These are phyloP conservation scores for Medicago ruthenica DNA, from an alignment of 306 rosid genomes.

Conservation along the genomic window DNA sequence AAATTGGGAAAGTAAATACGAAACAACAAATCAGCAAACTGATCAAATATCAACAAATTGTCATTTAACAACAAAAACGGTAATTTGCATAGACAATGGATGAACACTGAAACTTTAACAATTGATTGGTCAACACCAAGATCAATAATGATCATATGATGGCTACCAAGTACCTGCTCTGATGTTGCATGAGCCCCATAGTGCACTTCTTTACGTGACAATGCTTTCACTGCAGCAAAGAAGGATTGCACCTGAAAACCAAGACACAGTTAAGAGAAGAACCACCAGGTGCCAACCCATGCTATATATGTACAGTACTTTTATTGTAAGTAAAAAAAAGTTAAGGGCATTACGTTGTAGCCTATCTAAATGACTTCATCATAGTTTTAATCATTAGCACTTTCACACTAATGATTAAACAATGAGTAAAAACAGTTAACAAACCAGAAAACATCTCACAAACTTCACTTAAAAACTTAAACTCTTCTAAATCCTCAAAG, in stretches of 20 bases:
- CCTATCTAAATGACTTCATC: not conserved
- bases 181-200: constrained; percentile 98
- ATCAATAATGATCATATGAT: constrained; percentile 29
- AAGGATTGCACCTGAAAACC: constrained; percentile 84
- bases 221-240: constrained; percentile 84
- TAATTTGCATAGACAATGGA: constrained; percentile 9
- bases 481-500: not conserved
- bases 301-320: not conserved
- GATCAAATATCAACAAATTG: not conserved
- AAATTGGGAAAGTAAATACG: not conserved
- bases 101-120: constrained; percentile 1
- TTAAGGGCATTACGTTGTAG: not conserved
- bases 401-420: not conserved
- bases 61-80: constrained; percentile 5
- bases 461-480: not conserved
- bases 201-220: constrained; percentile 95
- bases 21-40: constrained; percentile 7
- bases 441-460: not conserved
- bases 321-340: not conserved
- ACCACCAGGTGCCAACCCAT: constrained; percentile 22
- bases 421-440: not conserved
- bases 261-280: constrained; percentile 27
- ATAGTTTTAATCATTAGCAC: not conserved
- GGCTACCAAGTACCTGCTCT: constrained; percentile 74
- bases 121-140: constrained; percentile 28